Evolutionary conservation across 495 filamentous ascomycete species (phyloP), one percentile per base, ranked within the genome.

Genomic region (Trichoderma erinaceum): DNA sequence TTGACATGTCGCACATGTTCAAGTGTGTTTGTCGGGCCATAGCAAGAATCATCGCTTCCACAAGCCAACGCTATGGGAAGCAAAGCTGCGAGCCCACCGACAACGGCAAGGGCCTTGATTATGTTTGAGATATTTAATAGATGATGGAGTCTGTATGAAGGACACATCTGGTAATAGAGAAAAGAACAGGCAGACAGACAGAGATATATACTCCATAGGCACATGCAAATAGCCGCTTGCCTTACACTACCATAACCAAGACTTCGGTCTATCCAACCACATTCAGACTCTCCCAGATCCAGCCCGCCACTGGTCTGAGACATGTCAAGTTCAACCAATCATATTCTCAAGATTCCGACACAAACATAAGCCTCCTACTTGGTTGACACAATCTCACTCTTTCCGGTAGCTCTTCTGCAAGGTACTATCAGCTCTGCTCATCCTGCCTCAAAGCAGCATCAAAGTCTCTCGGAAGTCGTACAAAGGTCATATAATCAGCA

Each of bases 1-100:
- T 75, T 75, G 32, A 79, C 75, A 71, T 75, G 72, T 48, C 78
- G 73, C 25, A 78, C 76, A 64, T 81, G 78, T 50, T 79, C 72
- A 58, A 75, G 71, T 35, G 75, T 73, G 50, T 69, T 73, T 13
- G 66, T 29, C 13, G 76, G 71, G 35, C 75, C 75, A 48, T 73
- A 77, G 69, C 77, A 79, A 10, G 56, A 61, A 7, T 29, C 3
- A 13, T 61, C 56, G 16, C 71, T 70, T 21, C 71, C 72, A 69
- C 77, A 79, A 41, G 75, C 76, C 13, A 73, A 18, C 8, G 68
- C 63, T 35, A 63, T 29, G 12, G 67, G 68, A 41, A 70, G 52
- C 35, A 71, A 58, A 50, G 43, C 21, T 18, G 68, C 32, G 41
- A 70, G 56, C 11, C 56, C 56, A 23, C 56, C 15, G 25, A 32